Evolutionary conservation across 1,284 basidiomycete genomes (phyloP), one percentile per base, ranked within the genome.

Genomic region (Puccinia polysora): DNA sequence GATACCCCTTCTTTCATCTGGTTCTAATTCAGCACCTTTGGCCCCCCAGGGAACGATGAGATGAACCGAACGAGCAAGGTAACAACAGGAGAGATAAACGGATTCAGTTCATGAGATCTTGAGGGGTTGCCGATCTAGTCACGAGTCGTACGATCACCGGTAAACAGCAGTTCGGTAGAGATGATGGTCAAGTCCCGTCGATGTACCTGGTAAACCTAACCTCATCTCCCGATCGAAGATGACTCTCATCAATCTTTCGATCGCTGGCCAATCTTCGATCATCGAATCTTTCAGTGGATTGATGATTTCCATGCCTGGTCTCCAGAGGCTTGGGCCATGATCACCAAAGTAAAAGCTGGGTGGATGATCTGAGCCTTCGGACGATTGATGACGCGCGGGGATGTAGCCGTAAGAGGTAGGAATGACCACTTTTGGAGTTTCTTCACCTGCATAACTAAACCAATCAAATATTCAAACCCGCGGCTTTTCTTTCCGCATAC

Each of bases 251-350:
- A 71, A 28, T n/a, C 55, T 62, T 18, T 28, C 59, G 28, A 59
- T 25, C 8, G 49, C 68, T 6, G 43, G 10, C 68, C 68, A 71
- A 28, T 71, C 68, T 28, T 62, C 52, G 45, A 71, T 86, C 65
- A 97, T 84, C 23, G 92, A 90, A 74, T 97, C 91, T 53, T 83
- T 81, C 79, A 97, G 84, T 30, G 95, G 91, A 79, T 89, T 91
- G 38, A 83, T 85, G 32, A 97, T 85, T 78, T 96, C 87, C 88
- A 94, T 91, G 50, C 85, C 85, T n/a, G 84, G 83, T 76, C 94
- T 85, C 89, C 91, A 99, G 64, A 96, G 83, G n/a, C 88, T 88
- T 20, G 91, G 91, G 2, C 93, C 94, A 77, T 89, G 87, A 78
- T 97, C 91, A 10, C 94, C 94, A 80, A 86, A 90, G 77, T 91